These are phyloP conservation scores for Metroxylon sagu DNA, from an alignment of 176 grass and related monocot genomes.

Conservation along the genomic window DNA sequence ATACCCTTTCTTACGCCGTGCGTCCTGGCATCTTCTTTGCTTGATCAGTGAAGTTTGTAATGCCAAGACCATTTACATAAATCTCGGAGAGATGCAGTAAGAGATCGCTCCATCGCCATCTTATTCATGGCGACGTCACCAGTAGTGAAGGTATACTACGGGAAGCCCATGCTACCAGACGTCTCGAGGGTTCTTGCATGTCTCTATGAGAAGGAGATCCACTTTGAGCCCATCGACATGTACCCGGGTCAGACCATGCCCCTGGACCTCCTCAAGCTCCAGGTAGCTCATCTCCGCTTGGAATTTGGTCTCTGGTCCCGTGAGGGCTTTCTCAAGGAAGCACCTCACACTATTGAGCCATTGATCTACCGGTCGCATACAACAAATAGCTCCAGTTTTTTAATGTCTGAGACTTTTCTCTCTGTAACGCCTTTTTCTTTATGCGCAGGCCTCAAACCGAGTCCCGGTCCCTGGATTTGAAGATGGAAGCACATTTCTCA, in stretches of 20 bases:
- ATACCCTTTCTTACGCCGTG: slow-evolving; percentile 10
- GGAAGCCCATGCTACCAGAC: slow-evolving; percentile 62
- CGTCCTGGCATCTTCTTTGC: slow-evolving; percentile 87
- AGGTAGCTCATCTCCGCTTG: slow-evolving; percentile 35
- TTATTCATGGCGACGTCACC: slow-evolving; percentile 39
- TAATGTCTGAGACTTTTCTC: no score
- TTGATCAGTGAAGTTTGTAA: slow-evolving; percentile 20
- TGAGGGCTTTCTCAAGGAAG: no score
- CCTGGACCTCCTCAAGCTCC: slow-evolving; percentile 49
- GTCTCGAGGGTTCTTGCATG: slow-evolving; percentile 84
- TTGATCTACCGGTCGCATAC: no score
- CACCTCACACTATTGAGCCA: no score
- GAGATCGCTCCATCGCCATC: background rate
- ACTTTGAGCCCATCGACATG: slow-evolving; percentile 21
- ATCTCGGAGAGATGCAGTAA: no score
- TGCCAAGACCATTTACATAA: background rate
- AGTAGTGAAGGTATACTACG: slow-evolving; percentile 63
- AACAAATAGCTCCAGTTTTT: no score
- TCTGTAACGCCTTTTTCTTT: slow-evolving; percentile 2
- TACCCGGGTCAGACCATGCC: slow-evolving; percentile 27
- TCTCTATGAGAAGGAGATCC: slow-evolving; percentile 68
- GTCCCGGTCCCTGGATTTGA: slow-evolving; percentile 56
- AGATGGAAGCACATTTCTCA: slow-evolving; percentile 52
- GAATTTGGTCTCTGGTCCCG: no score
- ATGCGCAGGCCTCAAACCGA: slow-evolving; percentile 43